A percentile compares a stretch with the other conserved stretches of the same genome.
Evolutionary conservation across 352 stramenopile genomes (phyloP).

Genomic region (Globisporangium nagaii): DNA sequence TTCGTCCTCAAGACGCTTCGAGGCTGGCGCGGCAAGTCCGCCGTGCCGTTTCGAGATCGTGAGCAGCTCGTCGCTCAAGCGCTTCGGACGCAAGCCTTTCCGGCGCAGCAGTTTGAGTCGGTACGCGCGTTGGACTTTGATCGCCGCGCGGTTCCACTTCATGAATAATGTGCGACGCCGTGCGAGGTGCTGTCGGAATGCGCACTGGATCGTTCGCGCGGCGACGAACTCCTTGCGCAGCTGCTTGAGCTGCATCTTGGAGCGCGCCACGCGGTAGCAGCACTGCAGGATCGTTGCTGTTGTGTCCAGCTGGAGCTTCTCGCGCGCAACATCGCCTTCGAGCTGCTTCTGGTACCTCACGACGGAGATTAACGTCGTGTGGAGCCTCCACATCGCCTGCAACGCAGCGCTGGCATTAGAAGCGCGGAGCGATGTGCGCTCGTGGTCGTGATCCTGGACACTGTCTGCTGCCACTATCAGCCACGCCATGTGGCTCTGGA

Average conservation of each 20-base stretch:
- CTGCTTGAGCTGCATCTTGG: constrained; percentile 19
- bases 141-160: constrained; percentile 39
- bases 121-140: constrained; percentile 55
- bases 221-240: constrained; percentile 26
- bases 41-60: constrained; percentile 38
- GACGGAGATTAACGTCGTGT: constrained; percentile 22
- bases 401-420: not conserved
- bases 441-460: not conserved
- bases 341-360: constrained; percentile 58
- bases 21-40: constrained; percentile 3
- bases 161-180: constrained; percentile 40
- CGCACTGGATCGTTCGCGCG: constrained; percentile 55
- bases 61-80: constrained; percentile 41
- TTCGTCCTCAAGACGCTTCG: not conserved
- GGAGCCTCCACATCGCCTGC: constrained; percentile 14
- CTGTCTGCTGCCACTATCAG: not conserved
- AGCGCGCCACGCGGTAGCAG: constrained; percentile 23
- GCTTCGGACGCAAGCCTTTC: constrained; percentile 30
- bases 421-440: not conserved
- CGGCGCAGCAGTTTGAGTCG: constrained; percentile 33
- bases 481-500: not conserved
- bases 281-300: constrained; percentile 43
- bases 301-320: constrained; percentile 15
- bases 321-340: constrained; percentile 19
- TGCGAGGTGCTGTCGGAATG: constrained; percentile 60